Percentiles rank a stretch among this genome's conserved stretches.
phyloP scores from a whole-genome alignment of 2,329 filamentous ascomycete genomes.

The Cercospora zeina region DNA sequence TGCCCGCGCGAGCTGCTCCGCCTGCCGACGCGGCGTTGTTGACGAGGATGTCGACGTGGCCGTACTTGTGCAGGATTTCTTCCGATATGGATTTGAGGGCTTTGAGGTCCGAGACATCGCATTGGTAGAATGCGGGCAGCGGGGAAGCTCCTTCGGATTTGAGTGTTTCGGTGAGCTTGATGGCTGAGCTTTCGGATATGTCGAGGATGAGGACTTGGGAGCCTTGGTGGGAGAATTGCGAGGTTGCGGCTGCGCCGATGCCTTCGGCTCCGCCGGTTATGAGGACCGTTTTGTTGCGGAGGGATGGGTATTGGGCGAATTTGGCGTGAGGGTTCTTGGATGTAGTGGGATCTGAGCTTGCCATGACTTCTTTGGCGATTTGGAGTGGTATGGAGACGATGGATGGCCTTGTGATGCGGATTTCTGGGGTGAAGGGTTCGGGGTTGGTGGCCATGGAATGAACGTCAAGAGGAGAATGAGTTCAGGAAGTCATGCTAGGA shows the following conservation, averaged over 20 bases:
- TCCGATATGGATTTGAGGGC: constrained; percentile 54
- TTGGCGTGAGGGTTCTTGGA: constrained; percentile 4
- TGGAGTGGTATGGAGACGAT: constrained; percentile 5
- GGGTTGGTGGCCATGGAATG: not conserved
- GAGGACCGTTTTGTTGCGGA: constrained; percentile 59
- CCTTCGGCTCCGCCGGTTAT: constrained; percentile 67
- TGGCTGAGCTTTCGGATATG: constrained; percentile 55
- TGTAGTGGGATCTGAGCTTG: constrained; percentile 20
- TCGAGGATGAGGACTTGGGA: constrained; percentile 62
- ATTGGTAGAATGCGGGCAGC: constrained; percentile 39
- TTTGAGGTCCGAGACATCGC: constrained; percentile 55
- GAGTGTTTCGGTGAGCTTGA: constrained; percentile 48
- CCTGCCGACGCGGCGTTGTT: constrained; percentile 63
- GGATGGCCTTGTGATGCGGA: constrained; percentile 7
- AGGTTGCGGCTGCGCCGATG: constrained; percentile 61
- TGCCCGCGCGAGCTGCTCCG: constrained; percentile 58
- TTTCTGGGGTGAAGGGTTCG: not conserved
- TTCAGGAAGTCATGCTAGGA: not conserved
- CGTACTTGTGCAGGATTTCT: constrained; percentile 47
- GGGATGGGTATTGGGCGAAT: constrained; percentile 38
- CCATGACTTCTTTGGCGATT: constrained; percentile 13
- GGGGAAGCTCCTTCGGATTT: constrained; percentile 19
- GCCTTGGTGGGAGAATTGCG: constrained; percentile 60
- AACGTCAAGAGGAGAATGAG: not conserved
- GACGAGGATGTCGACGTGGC: constrained; percentile 58